Conservation (phyloP, 805 yeast species). For the Nakazawaea anatomiae region DNA sequence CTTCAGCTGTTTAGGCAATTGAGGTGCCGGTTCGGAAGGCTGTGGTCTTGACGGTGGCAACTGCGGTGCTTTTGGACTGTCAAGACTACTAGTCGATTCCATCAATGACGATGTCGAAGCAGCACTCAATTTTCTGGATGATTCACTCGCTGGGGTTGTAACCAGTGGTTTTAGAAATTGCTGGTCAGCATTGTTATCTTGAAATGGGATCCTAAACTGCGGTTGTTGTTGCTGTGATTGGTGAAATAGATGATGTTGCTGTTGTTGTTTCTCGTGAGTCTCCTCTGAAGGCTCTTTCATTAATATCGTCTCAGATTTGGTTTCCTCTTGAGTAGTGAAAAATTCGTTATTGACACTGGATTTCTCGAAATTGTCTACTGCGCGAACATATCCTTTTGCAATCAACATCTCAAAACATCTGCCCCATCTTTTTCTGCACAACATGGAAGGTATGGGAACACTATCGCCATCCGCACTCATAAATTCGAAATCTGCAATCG, state of each 20-base stretch:
- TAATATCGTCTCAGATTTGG: slow-evolving; percentile 8
- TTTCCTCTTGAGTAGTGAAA: not conserved
- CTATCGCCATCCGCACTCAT: slow-evolving; percentile 65
- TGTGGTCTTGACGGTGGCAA: slow-evolving; percentile 54
- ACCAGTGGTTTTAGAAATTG: not conserved
- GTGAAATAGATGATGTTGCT: not conserved
- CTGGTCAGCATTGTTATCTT: slow-evolving; percentile 33
- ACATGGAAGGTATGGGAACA: slow-evolving; percentile 53
- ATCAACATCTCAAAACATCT: slow-evolving; percentile 56
- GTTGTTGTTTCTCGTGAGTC: not conserved
- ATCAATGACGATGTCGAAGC: not conserved
- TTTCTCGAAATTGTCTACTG: slow-evolving; percentile 27
- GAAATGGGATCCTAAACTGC: slow-evolving; percentile 65
- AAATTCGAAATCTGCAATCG: slow-evolving; percentile 66
- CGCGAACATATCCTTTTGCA: slow-evolving; percentile 59
- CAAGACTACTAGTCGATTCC: not conserved
- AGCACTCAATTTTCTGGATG: not conserved
- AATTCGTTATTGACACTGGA: not conserved
- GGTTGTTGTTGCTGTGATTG: slow-evolving; percentile 24
- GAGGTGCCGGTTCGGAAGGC: slow-evolving; percentile 48
- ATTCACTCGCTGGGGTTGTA: not conserved
- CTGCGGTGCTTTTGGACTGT: slow-evolving; percentile 7
- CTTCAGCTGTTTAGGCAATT: slow-evolving; percentile 9
- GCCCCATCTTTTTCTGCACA: slow-evolving; percentile 76
- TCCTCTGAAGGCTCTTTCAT: not conserved